phyloP scores from a whole-genome alignment of 108 stramenopile species.

The Skeletonema marinoi region DNA sequence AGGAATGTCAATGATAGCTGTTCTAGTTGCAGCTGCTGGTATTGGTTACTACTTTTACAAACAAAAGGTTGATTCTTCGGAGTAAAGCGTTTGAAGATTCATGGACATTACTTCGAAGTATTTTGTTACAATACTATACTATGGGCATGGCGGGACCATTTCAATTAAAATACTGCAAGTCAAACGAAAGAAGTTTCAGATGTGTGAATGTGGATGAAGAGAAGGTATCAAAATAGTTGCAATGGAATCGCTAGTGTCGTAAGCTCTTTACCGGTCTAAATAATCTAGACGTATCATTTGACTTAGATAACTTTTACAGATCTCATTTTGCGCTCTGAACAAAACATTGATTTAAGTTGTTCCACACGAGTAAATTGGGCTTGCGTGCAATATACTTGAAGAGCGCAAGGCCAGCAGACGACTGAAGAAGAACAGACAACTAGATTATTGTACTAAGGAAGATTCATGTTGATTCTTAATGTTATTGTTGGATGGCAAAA shows the following conservation, averaged over 20 bases:
- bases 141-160: background rate
- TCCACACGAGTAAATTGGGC: no score
- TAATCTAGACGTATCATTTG: background rate
- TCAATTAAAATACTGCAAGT: background rate
- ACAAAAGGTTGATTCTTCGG: background rate
- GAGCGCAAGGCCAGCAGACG: no score
- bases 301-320: background rate
- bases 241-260: no score
- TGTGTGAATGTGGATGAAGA: background rate
- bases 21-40: slow-evolving; percentile 26
- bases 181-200: background rate
- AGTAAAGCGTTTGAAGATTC: background rate
- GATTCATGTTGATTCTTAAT: no score
- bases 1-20: slow-evolving; percentile 27
- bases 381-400: no score
- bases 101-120: background rate
- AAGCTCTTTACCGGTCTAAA: background rate
- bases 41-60: slow-evolving; percentile 39
- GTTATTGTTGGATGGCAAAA: no score
- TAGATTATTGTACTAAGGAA: no score
- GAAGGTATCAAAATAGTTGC: background rate
- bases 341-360: no score
- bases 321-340: no score
- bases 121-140: background rate
- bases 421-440: no score